Conservation (phyloP, 257 asterid genomes). For the Ophiorrhiza pumila region DNA sequence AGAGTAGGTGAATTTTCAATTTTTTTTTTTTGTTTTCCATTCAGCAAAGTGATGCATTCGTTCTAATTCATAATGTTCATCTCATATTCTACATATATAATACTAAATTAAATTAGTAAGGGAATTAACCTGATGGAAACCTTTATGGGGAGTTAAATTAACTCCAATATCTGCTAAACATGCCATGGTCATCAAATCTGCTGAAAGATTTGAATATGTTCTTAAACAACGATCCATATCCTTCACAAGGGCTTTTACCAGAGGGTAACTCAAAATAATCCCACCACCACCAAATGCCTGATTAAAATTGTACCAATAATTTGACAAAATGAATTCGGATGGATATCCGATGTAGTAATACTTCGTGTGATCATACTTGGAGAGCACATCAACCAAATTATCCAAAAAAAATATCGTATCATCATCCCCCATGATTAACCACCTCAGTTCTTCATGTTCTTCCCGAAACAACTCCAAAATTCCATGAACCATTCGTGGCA, state of each 20-base stretch:
- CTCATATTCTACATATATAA: too few species aligned
- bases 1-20: too few species aligned
- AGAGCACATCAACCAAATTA: constrained; percentile 22
- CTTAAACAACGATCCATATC: constrained; percentile 26
- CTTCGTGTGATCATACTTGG: constrained; percentile 27
- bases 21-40: too few species aligned
- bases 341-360: constrained; percentile 30
- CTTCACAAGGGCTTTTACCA: constrained; percentile 24
- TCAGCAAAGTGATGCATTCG: too few species aligned
- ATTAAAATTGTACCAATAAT: constrained; percentile 22
- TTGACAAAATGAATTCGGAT: constrained; percentile 26
- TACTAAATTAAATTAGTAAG: too few species aligned
- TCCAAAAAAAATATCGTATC: constrained; percentile 29
- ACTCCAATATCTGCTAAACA: constrained; percentile 36
- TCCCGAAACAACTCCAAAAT: constrained; percentile 33
- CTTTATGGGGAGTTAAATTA: constrained; percentile 27
- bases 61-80: too few species aligned
- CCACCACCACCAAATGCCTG: constrained; percentile 43
- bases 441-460: constrained; percentile 22
- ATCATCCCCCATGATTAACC: constrained; percentile 38
- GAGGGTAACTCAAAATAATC: constrained; percentile 26
- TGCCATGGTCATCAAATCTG: constrained; percentile 26
- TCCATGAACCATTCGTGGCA: constrained; percentile 34
- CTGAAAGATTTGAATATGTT: constrained; percentile 21
- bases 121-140: constrained; percentile 32